Base-by-base conservation (phyloP, 106 monocot genomes). In the Phalaenopsis aphrodite region DNA sequence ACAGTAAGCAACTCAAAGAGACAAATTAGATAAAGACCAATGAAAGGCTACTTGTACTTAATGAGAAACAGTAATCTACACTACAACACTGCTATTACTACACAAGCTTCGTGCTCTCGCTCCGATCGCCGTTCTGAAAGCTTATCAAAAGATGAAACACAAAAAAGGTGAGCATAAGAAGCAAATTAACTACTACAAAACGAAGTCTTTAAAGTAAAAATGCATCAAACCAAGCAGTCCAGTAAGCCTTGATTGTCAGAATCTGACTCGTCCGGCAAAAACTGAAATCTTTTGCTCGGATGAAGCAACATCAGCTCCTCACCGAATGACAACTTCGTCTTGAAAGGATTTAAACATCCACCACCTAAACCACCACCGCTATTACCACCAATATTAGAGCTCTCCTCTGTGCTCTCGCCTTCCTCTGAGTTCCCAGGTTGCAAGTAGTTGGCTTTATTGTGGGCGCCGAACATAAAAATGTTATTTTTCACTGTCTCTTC, bases 301-400 rank as follows among this genome's bases (percentile, higher is more conserved):
- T 76, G 76, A 46, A 37, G 58, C 79, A 18, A 5, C 66, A 79
- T 65, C 3, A 79, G 9, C 77, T 87, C 87, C 41, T 84, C 87
- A 16, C 71, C 81, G 30, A 87, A 79, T 0, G 87, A 84, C 1
- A 81, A 65, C 4, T 66, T 87, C 23, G 72, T 57, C 23, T 87
- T 87, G 52, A 81, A 69, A 7, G 84, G 47, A 14, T 56, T 16
- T 16, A 17, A 42, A 7, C 74, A 41, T 9, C 18, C 41, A 42
- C 5, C 16, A n/a, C 9, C 61, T 21, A 45, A 45, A 45, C 43
- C 3, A 45, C 45, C 43, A 18, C 42, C 55, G 16, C 58, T 23
- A 9, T 3, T 5, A 12, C 4, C 55, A 14, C 24, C 43, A 45
- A 45, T 45, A 6, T 45, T 45, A n/a, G 48, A 56, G 23, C 12